A percentile compares a stretch with the other conserved stretches of the same genome.
phyloP scores from a whole-genome alignment of 2,329 filamentous ascomycete genomes.

The Raffaelea arxii region DNA sequence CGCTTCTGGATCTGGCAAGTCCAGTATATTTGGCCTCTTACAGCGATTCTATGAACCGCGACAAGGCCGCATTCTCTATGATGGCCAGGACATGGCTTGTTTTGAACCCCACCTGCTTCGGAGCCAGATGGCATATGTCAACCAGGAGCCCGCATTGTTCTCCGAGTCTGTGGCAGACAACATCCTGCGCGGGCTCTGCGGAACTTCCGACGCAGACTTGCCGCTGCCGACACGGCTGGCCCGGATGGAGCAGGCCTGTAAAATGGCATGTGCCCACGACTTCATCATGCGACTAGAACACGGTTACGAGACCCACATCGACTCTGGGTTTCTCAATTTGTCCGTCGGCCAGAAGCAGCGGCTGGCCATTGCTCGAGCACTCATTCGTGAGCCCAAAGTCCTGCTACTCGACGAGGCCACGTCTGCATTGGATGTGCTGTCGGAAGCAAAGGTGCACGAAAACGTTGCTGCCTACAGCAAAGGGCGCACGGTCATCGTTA shows the following conservation, averaged over 20 bases:
- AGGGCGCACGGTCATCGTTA: constrained; percentile 86
- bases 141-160: constrained; percentile 86
- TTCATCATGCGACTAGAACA: constrained; percentile 76
- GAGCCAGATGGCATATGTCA: constrained; percentile 82
- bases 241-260: constrained; percentile 69
- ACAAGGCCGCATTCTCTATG: constrained; percentile 55
- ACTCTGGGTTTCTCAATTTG: constrained; percentile 71
- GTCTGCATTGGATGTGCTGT: constrained; percentile 83
- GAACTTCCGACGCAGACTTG: constrained; percentile 62
- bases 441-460: constrained; percentile 85
- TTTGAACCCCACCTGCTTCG: constrained; percentile 85
- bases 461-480: constrained; percentile 76
- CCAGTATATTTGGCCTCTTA: constrained; percentile 81
- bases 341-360: constrained; percentile 86
- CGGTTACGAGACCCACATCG: constrained; percentile 84
- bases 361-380: constrained; percentile 82
- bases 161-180: constrained; percentile 81
- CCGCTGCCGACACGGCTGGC: constrained; percentile 58
- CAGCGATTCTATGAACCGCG: constrained; percentile 95
- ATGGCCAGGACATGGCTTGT: constrained; percentile 26
- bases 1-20: constrained; percentile 56
- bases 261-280: constrained; percentile 86
- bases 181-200: constrained; percentile 80
- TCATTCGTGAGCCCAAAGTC: constrained; percentile 84
- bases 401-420: constrained; percentile 90